Evolutionary conservation across 2,329 filamentous ascomycete species (phyloP).

Genomic region (Diaporthe sp.): DNA sequence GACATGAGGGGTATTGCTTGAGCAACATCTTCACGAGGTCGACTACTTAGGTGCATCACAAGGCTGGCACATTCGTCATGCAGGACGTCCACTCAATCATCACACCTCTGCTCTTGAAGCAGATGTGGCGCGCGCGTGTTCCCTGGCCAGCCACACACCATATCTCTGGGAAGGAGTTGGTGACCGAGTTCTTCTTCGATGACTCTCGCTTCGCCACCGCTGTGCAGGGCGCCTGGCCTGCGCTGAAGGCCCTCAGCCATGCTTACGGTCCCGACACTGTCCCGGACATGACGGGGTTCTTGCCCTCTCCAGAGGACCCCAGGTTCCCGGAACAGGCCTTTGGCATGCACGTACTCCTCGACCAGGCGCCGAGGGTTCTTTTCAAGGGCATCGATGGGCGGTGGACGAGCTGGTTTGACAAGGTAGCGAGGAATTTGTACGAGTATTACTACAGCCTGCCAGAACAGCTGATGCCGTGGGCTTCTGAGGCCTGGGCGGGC

Average conservation of each 20-base stretch:
- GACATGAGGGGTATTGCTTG: too few species aligned
- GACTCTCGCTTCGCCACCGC: neutral
- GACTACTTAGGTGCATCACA: too few species aligned
- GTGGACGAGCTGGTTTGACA: conserved; percentile 48
- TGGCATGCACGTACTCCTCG: conserved; percentile 49
- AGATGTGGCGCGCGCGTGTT: conserved; percentile 6
- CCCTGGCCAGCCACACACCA: conserved; percentile 9
- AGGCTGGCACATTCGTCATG: neutral
- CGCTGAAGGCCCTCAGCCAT: conserved; percentile 45
- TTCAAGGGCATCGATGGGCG: conserved; percentile 47
- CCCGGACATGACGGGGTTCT: conserved; percentile 45
- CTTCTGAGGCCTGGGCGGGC: conserved; percentile 42
- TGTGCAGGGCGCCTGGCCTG: conserved; percentile 39
- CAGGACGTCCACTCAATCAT: conserved; percentile 28
- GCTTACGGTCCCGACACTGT: conserved; percentile 45
- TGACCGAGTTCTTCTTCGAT: conserved; percentile 14
- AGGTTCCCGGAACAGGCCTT: conserved; percentile 47
- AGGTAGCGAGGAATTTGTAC: conserved; percentile 43
- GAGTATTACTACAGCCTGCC: conserved; percentile 41
- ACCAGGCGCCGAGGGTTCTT: conserved; percentile 47
- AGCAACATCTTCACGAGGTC: neutral
- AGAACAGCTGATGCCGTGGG: conserved; percentile 40
- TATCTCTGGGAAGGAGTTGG: neutral
- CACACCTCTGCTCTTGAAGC: conserved; percentile 12
- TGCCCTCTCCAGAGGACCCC: conserved; percentile 44